Base-by-base conservation (phyloP, 345 rosid species). In the Streptanthus diversifolius region DNA sequence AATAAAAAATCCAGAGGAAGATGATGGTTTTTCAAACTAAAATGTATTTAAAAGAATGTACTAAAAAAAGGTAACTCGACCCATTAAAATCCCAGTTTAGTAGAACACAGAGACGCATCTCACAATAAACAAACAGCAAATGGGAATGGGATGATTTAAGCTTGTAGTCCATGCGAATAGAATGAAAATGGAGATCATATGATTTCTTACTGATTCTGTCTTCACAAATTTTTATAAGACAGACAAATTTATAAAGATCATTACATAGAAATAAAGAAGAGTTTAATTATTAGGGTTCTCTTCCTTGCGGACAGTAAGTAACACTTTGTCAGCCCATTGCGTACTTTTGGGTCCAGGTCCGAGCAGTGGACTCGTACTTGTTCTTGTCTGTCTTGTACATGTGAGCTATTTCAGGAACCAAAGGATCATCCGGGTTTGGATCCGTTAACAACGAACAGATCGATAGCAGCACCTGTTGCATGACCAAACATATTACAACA, bases 301-400 rank as follows among this genome's bases (percentile, higher is more conserved):
- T 64, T 73, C 66, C 41, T 39, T 55, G n/a, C 27, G 39, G 68
- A 8, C 36, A 12, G 13, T 27, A 25, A 12, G 13, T 27, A 25
- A 11, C 10, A 49, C 2, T 5, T 45, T 24, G 69, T 75, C 57
- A 90, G 83, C 98, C 98, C 98, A 93, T 93, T 60, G 95, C 98
- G 61, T 93, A 93, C 85, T 93, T 90, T 83, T 93, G 97, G 76
- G 98, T 90, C 98, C 98, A 93, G 90, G 91, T 93, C 85, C 98
- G 85, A 19, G 97, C 97, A 12, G 93, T 90, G 2, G 95, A 88
- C 86, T 93, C 98, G 2, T 93, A 93, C 88, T 93, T 90, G 82
- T 56, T 86, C 84, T 84, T 78, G 89, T 93, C 97, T 5, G 96
- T 87, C 91, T 90, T 93, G 84, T 93, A 93, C 97, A 93, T 87